Evolutionary conservation across 2,329 filamentous ascomycete species (phyloP).

Genomic region (Fusarium sp.): DNA sequence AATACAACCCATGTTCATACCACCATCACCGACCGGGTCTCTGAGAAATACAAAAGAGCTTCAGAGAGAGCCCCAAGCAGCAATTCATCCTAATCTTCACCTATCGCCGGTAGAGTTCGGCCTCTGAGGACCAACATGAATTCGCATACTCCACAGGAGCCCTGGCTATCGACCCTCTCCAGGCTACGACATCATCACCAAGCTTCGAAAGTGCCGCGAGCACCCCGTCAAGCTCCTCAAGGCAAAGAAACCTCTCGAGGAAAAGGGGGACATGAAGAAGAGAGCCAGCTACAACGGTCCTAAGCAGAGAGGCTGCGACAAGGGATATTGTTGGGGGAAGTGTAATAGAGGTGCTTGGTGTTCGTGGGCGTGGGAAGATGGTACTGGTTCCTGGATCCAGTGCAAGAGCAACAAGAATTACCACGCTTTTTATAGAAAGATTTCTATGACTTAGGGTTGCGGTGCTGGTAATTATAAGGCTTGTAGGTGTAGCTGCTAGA

Average conservation of each 20-base stretch:
- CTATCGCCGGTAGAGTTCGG: too few species aligned
- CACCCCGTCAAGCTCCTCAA: neutral
- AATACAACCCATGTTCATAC: neutral
- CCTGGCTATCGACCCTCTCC: too few species aligned
- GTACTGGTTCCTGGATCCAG: neutral
- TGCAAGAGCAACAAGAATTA: neutral
- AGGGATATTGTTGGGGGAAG: neutral
- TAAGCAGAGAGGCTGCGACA: neutral
- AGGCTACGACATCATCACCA: neutral
- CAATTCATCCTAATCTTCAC: too few species aligned
- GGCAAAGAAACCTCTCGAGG: neutral
- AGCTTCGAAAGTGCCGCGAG: neutral
- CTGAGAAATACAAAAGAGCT: too few species aligned
- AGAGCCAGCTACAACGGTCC: neutral
- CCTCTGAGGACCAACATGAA: too few species aligned
- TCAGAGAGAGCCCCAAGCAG: too few species aligned
- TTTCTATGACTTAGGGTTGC: neutral
- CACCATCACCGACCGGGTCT: too few species aligned
- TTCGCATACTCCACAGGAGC: too few species aligned
- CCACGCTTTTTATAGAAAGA: neutral
- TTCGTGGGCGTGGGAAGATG: neutral
- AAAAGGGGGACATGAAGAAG: neutral
- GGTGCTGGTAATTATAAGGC: neutral
- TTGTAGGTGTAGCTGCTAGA: neutral
- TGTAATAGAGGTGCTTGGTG: neutral